Conservation (phyloP, 371 early-diverging fungal species). For the Rhizopus sp. region DNA sequence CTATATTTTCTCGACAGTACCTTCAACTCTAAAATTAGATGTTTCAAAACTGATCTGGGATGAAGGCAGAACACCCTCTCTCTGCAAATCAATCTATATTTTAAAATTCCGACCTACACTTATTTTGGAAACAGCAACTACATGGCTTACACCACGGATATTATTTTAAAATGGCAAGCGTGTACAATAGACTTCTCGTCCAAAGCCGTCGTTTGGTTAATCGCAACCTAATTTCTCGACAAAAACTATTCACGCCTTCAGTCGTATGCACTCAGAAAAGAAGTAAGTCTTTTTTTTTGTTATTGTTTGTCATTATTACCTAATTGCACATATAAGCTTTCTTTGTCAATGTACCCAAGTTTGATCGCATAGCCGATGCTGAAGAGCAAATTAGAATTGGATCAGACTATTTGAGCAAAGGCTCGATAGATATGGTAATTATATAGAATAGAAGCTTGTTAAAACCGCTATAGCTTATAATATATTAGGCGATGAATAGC, state of each 20-base stretch:
- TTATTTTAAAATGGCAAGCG: too few species aligned
- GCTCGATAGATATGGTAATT: constrained; percentile 49
- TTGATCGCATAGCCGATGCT: constrained; percentile 42
- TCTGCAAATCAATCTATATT: too few species aligned
- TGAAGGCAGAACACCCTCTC: too few species aligned
- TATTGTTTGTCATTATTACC: background rate
- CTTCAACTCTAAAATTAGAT: too few species aligned
- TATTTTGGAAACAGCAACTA: too few species aligned
- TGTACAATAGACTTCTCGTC: too few species aligned
- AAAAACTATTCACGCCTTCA: background rate
- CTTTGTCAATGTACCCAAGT: constrained; percentile 21
- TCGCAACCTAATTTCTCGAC: too few species aligned
- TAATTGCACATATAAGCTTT: constrained; percentile 24
- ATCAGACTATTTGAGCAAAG: constrained; percentile 42
- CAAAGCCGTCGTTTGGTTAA: too few species aligned
- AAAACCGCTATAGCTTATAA: background rate
- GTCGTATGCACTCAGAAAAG: background rate
- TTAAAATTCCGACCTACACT: too few species aligned
- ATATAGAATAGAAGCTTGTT: background rate
- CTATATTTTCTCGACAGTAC: too few species aligned
- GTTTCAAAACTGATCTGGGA: too few species aligned
- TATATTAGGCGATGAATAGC: constrained; percentile 48
- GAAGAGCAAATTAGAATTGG: constrained; percentile 46
- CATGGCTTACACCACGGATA: too few species aligned
- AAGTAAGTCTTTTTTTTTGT: background rate